These are phyloP conservation scores for Hyaloscypha bicolor DNA, from an alignment of 495 filamentous ascomycete species.

Conservation along the genomic window DNA sequence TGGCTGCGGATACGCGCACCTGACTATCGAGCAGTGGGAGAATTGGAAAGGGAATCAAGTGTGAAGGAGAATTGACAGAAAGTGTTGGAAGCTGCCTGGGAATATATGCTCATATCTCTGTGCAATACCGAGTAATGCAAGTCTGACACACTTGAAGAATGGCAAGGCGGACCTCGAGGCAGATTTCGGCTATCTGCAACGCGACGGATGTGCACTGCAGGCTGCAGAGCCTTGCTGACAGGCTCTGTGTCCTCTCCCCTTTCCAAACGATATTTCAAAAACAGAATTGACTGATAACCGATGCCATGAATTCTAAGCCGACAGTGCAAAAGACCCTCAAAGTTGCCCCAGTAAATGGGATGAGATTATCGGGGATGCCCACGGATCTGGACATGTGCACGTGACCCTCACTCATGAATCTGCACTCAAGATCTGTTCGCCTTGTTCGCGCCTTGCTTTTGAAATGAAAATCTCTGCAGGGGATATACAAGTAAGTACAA, in stretches of 20 bases:
- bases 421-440: too few relatives aligned
- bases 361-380: too few relatives aligned
- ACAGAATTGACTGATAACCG: too few relatives aligned
- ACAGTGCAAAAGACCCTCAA: too few relatives aligned
- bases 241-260: background rate
- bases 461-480: too few relatives aligned
- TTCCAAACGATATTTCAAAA: too few relatives aligned
- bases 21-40: background rate
- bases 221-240: background rate
- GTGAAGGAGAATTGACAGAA: background rate
- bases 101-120: background rate
- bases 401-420: too few relatives aligned
- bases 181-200: background rate
- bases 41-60: background rate
- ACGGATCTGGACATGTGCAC: too few relatives aligned
- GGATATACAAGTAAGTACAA: too few relatives aligned
- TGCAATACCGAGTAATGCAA: background rate
- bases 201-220: background rate
- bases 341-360: too few relatives aligned
- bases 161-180: background rate
- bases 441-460: too few relatives aligned
- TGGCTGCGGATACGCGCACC: background rate
- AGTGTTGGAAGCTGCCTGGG: background rate
- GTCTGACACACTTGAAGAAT: background rate
- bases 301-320: too few relatives aligned